Evolutionary conservation across 768 basidiomycete genomes (phyloP), one percentile per base, ranked within the genome.

Genomic region (Hortiboletus campestris): DNA sequence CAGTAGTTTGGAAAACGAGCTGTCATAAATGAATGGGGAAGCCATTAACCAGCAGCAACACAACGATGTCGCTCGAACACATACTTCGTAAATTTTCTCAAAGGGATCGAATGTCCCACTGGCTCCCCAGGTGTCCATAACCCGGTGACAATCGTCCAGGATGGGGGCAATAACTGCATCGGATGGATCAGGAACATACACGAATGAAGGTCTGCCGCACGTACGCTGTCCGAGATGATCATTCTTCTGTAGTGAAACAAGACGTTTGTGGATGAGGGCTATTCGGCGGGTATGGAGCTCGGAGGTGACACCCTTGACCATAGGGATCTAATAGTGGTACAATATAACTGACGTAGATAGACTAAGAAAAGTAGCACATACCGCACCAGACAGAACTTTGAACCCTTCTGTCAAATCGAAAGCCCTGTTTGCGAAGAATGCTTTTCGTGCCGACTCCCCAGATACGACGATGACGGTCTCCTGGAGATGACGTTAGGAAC

Each of bases 341-440:
- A 8, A 58, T 62, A 60, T 46, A 56, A 57, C 64, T 46, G 29
- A 55, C 46, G 53, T 56, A 36, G 64, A 56, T 49, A 53, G 49
- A 55, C 56, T 38, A 49, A 9, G 28, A 31, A 49, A 49, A 25
- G 19, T 29, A 20, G 34, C 19, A 81, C 86, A 60, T 68, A 90
- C 89, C 52, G 86, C 88, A 48, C 88, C 89, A 47, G 86, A 88
- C 57, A 91, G 78, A 64, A 88, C 81, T 64, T 84, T 87, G 77
- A 89, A 91, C 6, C 88, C 89, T 74, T 89, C 87, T 40, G 84
- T 85, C 48, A 91, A 79, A 70, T 90, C 87, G 58, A 91, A 81
- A 20, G 80, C 80, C 70, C 82, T 84, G 53, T 85, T 82, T 3
- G 79, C 78, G 63, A 90, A 88, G 72, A 90, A 90, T 4, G 83